phyloP scores from a whole-genome alignment of 1,284 basidiomycete species.

The Exobasidium cylindrosporum region DNA sequence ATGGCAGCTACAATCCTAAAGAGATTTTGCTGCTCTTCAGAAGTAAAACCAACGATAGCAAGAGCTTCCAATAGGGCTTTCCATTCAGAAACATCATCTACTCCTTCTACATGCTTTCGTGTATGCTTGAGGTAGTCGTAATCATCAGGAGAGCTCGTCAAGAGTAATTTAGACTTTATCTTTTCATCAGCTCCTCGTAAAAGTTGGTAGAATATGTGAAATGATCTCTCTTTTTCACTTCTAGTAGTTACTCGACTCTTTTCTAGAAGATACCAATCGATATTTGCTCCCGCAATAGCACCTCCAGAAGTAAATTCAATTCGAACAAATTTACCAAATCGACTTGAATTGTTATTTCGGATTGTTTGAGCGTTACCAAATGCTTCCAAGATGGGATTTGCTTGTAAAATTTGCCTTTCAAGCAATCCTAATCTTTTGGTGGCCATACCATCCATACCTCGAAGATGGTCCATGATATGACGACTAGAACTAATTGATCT shows the following conservation, averaged over 20 bases:
- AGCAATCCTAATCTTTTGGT: conserved; percentile 69
- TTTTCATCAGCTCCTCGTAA: conserved; percentile 44
- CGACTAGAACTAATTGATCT: conserved; percentile 29
- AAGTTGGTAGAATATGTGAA: conserved; percentile 96
- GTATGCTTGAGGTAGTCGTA: conserved; percentile 91
- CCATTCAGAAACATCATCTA: conserved; percentile 91
- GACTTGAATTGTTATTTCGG: conserved; percentile 97
- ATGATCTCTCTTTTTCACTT: conserved; percentile 69
- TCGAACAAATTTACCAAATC: conserved; percentile 93
- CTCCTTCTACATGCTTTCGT: conserved; percentile 84
- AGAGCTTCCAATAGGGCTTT: conserved; percentile 73
- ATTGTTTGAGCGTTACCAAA: conserved; percentile 99
- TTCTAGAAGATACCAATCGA: conserved; percentile 98
- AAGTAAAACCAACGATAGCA: conserved; percentile 79
- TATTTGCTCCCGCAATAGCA: conserved; percentile 94
- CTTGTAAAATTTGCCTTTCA: conserved; percentile 94
- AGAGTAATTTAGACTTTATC: conserved; percentile 65
- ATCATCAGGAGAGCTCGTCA: conserved; percentile 68
- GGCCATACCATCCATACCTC: conserved; percentile 33
- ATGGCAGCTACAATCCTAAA: conserved; percentile 93
- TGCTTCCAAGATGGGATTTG: conserved; percentile 95
- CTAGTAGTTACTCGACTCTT: conserved; percentile 76
- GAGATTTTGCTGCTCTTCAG: conserved; percentile 81
- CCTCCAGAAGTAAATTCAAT: conserved; percentile 92
- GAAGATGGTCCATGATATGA: conserved; percentile 42